Conservation (phyloP, 306 rosid species). For the Trifolium pratense region DNA sequence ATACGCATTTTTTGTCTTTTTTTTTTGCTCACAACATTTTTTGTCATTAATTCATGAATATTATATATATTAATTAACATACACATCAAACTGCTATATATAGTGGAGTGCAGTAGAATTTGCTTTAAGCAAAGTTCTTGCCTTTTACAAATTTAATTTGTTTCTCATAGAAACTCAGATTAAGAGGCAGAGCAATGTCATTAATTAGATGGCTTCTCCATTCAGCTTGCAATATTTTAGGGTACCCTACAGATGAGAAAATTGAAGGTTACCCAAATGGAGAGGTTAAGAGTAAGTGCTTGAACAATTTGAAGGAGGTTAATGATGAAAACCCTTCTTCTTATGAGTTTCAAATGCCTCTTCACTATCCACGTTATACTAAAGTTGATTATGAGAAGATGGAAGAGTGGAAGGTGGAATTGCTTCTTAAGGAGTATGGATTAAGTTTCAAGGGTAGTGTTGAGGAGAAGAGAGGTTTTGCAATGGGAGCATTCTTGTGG, state of each 20-base stretch:
- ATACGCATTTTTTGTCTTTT: constrained; percentile 19
- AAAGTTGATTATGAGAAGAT: constrained; percentile 69
- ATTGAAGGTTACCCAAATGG: constrained; percentile 10
- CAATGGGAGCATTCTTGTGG: constrained; percentile 79
- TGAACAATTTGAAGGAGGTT: constrained; percentile 33
- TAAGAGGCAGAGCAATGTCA: constrained; percentile 39
- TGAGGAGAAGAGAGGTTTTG: constrained; percentile 65
- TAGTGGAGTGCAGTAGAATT: not conserved
- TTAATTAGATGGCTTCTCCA: constrained; percentile 54
- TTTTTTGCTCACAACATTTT: no score
- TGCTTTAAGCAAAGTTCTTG: constrained; percentile 27
- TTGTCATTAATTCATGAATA: constrained; percentile 23
- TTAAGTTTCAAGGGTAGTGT: constrained; percentile 53
- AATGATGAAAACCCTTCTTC: constrained; percentile 33
- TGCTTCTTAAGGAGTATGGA: constrained; percentile 74
- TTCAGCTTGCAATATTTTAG: constrained; percentile 55
- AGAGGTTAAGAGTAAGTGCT: constrained; percentile 23
- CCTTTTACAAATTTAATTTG: not conserved
- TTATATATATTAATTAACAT: not conserved
- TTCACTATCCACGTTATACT: constrained; percentile 75
- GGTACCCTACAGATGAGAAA: constrained; percentile 33
- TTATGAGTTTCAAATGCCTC: constrained; percentile 74
- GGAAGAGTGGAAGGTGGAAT: constrained; percentile 80
- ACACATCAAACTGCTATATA: constrained; percentile 28
- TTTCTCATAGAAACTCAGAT: not conserved